Percentiles rank a stretch among this genome's conserved stretches.
These are phyloP conservation scores for Poa pratensis DNA, from an alignment of 176 grass and related monocot genomes.

Conservation along the genomic window DNA sequence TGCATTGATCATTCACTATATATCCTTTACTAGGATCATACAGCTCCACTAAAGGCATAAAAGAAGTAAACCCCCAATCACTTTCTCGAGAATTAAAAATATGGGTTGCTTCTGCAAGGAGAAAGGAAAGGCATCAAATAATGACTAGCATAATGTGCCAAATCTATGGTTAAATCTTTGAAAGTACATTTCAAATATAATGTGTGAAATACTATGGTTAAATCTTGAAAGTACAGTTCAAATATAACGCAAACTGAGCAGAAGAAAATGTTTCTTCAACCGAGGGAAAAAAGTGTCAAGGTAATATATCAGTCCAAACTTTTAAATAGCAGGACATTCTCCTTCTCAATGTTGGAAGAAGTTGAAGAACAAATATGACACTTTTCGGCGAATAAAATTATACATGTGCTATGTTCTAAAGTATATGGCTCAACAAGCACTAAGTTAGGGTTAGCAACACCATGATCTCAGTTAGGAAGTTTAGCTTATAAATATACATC, in stretches of 20 bases:
- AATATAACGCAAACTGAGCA: not conserved
- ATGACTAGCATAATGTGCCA: not conserved
- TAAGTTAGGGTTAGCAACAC: not conserved
- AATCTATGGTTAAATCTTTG: constrained; percentile 7
- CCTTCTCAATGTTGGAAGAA: not conserved
- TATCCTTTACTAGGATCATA: constrained; percentile 72
- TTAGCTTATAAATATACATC: not conserved
- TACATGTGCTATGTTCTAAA: not conserved
- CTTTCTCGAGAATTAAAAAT: constrained; percentile 63
- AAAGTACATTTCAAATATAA: constrained; percentile 26
- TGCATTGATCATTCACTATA: constrained; percentile 69
- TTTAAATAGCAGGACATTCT: not conserved
- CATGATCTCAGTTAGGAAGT: constrained; percentile 7
- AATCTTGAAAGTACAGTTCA: not conserved
- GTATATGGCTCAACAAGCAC: not conserved
- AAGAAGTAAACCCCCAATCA: constrained; percentile 84
- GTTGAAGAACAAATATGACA: not conserved
- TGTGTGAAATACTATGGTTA: constrained; percentile 5
- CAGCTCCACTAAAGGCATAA: constrained; percentile 73
- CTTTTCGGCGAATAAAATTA: constrained; percentile 14
- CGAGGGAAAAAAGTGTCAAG: not conserved
- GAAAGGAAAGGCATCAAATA: constrained; percentile 21
- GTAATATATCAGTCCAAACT: not conserved
- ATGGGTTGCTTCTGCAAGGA: constrained; percentile 56
- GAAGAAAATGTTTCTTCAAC: constrained; percentile 5